Evolutionary conservation across 805 yeast species (phyloP), one percentile per base, ranked within the genome.

Genomic region (Lipomyces orientalis): DNA sequence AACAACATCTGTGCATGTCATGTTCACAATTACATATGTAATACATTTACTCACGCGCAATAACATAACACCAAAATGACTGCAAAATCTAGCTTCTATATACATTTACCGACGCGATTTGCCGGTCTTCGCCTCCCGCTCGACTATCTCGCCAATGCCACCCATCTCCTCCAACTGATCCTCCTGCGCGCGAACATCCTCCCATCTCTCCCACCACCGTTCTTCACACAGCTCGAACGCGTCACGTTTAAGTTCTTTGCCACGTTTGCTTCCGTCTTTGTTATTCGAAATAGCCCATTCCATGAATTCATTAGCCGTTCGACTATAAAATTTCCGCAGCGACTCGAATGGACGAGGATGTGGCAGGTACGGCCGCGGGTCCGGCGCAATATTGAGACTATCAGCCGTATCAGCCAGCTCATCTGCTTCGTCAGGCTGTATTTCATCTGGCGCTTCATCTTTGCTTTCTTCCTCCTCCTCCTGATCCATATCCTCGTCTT

Each of bases 181-280:
- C 80, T 94, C 99, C 61, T 91, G 90, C 54, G 87, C 84, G 77
- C 96, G 88, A 31, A 94, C 88, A 74, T 88, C 94, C 74, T 94
- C 98, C 80, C 98, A 88, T 81, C 98, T 90, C 77, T 94, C 98
- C 98, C 98, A 94, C 95, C 97, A 94, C 81, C 99, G 87, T 72
- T 90, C 94, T 79, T 93, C 97, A 77, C 95, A 90, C 68, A 94
- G 80, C 70, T 93, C 97, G 76, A 94, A 94, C 0, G 98, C 89
- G 56, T 91, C 90, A 64, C 89, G 88, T 80, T 94, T 93, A 78
- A 94, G 84, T 75, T 90, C 89, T 77, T 94, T 94, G 63, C 97
- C 98, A 75, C 97, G 86, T 14, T 92, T 88, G 66, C 90, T 93
- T 73, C 90, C 85, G 73, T 92, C 90, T 19, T 69, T 71, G 46